A percentile compares a stretch with the other conserved stretches of the same genome.
Conservation (phyloP, 495 filamentous ascomycete species). For the Glutinoglossum americanum region DNA sequence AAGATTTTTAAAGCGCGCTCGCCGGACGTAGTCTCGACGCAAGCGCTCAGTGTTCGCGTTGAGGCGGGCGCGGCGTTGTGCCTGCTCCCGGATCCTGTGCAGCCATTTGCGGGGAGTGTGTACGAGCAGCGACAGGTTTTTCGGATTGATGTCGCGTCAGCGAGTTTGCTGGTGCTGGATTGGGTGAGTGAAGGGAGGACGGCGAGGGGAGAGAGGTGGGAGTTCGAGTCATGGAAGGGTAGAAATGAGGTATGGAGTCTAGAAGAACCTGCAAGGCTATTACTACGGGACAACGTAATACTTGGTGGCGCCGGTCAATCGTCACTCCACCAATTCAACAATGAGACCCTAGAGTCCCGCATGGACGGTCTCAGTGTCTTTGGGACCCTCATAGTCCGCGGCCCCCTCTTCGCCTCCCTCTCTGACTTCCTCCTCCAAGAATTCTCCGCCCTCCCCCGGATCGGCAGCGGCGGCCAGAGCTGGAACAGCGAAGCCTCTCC, state of each 20-base stretch:
- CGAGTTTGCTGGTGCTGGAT: slow-evolving; percentile 60
- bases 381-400: slow-evolving; percentile 66
- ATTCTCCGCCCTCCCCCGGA: slow-evolving; percentile 53
- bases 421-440: slow-evolving; percentile 50
- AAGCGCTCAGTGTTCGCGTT: slow-evolving; percentile 43
- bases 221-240: slow-evolving; percentile 49
- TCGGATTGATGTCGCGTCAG: slow-evolving; percentile 32
- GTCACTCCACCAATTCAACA: slow-evolving; percentile 13
- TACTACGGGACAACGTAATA: slow-evolving; percentile 65
- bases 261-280: slow-evolving; percentile 27
- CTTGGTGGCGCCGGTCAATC: slow-evolving; percentile 29
- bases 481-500: slow-evolving; percentile 12
- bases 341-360: slow-evolving; percentile 24
- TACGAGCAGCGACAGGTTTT: slow-evolving; percentile 73
- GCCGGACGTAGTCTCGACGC: slow-evolving; percentile 36
- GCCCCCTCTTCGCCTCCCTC: slow-evolving; percentile 42
- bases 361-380: slow-evolving; percentile 49
- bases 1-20: slow-evolving; percentile 72
- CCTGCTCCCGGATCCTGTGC: slow-evolving; percentile 84
- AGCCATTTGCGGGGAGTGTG: slow-evolving; percentile 59
- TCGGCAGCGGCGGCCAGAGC: slow-evolving; percentile 47
- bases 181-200: slow-evolving; percentile 81
- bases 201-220: slow-evolving; percentile 82
- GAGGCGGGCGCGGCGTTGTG: slow-evolving; percentile 45
- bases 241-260: slow-evolving; percentile 66